These are phyloP conservation scores for Rhododendron kiyosumense DNA, from an alignment of 148 eudicot species.

Conservation along the genomic window DNA sequence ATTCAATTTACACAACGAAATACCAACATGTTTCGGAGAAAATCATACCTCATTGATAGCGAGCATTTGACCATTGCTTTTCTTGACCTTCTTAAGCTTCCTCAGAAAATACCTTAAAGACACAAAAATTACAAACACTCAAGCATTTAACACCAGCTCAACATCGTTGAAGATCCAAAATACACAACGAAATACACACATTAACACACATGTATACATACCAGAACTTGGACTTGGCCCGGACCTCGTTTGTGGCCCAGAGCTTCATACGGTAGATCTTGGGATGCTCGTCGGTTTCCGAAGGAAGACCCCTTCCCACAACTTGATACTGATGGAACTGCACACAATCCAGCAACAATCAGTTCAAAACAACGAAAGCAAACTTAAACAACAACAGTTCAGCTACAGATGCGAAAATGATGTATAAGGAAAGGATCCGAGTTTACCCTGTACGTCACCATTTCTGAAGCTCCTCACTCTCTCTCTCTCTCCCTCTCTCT, in stretches of 20 bases:
- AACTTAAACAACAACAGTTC: too few relatives aligned
- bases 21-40: neutral
- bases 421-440: too few relatives aligned
- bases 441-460: conserved; percentile 22
- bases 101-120: conserved; percentile 71
- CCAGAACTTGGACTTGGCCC: conserved; percentile 94
- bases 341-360: neutral
- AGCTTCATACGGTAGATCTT: conserved; percentile 93
- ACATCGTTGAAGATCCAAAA: too few relatives aligned
- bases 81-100: conserved; percentile 97
- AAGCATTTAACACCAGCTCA: neutral
- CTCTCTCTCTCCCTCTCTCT: neutral
- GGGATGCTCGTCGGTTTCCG: conserved; percentile 63
- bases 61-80: conserved; percentile 91
- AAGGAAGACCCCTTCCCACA: conserved; percentile 79
- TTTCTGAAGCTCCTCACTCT: conserved; percentile 1
- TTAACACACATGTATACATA: conserved; percentile 10
- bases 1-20: neutral
- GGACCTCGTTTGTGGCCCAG: conserved; percentile 91
- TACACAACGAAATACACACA: too few relatives aligned
- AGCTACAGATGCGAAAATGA: too few relatives aligned
- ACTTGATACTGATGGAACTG: conserved; percentile 91
- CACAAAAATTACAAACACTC: neutral
- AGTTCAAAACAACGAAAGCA: too few relatives aligned
- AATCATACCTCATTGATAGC: conserved; percentile 75